Evolutionary conservation across 192 early-diverging fungal genomes (phyloP).

Genomic region (Podila epigama): DNA sequence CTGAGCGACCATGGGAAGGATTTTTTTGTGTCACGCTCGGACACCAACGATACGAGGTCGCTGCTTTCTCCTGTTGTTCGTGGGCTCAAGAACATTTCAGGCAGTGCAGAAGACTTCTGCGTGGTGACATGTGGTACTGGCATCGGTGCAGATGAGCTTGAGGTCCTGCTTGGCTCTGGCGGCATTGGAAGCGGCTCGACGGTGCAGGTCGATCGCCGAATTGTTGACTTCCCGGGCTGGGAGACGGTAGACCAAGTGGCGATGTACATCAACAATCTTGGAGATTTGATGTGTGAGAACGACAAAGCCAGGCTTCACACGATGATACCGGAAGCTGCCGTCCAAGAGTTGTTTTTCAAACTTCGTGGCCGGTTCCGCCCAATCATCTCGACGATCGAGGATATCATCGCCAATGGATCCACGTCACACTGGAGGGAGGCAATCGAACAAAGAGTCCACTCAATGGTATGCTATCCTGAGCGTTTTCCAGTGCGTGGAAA

Average conservation of each 20-base stretch:
- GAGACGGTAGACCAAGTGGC: constrained; percentile 38
- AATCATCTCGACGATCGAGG: constrained; percentile 38
- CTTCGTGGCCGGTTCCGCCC: constrained; percentile 29
- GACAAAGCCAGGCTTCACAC: constrained; percentile 16
- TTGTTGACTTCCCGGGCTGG: constrained; percentile 36
- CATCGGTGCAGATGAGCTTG: background rate
- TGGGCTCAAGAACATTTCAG: background rate
- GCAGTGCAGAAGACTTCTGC: background rate
- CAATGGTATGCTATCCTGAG: constrained; percentile 28
- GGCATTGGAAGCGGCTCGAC: constrained; percentile 23
- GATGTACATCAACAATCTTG: constrained; percentile 31
- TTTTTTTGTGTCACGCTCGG: background rate
- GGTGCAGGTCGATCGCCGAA: constrained; percentile 28
- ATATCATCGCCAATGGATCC: constrained; percentile 39
- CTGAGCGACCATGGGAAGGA: background rate
- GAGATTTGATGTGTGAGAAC: constrained; percentile 31
- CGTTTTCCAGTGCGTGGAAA: constrained; percentile 19
- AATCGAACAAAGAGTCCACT: constrained; percentile 16
- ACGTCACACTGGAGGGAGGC: constrained; percentile 29
- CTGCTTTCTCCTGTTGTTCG: background rate
- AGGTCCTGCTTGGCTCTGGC: constrained; percentile 13
- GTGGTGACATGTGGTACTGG: background rate
- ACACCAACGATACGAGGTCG: background rate
- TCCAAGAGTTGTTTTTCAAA: constrained; percentile 42
- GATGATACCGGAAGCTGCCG: constrained; percentile 31